Percentiles rank a stretch among this genome's conserved stretches.
Conservation (phyloP, 73 alveolate species). For the Paramecium biaurelia region DNA sequence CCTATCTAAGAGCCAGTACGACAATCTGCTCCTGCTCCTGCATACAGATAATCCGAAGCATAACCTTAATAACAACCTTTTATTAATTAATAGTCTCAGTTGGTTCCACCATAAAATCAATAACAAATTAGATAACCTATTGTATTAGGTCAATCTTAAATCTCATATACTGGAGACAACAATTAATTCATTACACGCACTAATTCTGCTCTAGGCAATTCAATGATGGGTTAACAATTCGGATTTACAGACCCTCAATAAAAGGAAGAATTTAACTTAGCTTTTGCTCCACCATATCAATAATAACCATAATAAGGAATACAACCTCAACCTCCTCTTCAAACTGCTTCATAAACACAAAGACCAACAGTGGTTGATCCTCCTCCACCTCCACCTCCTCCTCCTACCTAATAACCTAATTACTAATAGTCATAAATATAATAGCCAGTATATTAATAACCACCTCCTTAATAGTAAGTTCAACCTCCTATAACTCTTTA, state of each 20-base stretch:
- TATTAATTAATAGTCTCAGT: background rate
- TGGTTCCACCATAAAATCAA: background rate
- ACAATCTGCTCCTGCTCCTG: background rate
- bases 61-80: background rate
- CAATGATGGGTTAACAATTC: background rate
- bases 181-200: background rate
- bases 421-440: background rate
- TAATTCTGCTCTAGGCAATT: background rate
- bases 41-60: background rate
- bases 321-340: background rate
- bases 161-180: background rate
- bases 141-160: background rate
- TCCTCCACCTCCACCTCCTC: background rate
- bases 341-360: background rate
- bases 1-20: background rate
- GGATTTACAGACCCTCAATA: background rate
- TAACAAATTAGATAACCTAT: background rate
- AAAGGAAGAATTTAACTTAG: background rate
- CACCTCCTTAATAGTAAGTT: background rate
- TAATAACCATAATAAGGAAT: background rate
- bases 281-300: background rate
- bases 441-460: background rate
- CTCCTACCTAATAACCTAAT: background rate
- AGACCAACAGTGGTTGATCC: slow-evolving; percentile 21
- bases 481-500: background rate